A percentile compares a stretch with the other conserved stretches of the same genome.
Evolutionary conservation across 768 basidiomycete genomes (phyloP).

Genomic region (Mycena haematopus): DNA sequence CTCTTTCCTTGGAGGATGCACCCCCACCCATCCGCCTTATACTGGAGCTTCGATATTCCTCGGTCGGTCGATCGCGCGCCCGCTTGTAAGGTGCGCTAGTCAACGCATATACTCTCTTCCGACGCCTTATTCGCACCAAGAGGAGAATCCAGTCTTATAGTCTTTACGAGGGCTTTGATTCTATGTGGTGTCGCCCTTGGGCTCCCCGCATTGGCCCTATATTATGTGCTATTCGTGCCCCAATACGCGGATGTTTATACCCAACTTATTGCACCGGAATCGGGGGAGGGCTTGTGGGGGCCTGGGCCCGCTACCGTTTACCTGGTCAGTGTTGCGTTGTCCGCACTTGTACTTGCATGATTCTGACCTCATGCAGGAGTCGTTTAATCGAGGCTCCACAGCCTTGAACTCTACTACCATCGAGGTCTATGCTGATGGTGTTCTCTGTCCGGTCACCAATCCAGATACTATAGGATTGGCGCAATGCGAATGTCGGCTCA

Average conservation of each 20-base stretch:
- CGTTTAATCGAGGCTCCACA: too few species aligned
- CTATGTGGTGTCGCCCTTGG: neutral
- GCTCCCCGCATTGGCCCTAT: neutral
- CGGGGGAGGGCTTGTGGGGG: too few species aligned
- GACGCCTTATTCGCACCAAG: neutral
- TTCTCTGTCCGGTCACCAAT: too few species aligned
- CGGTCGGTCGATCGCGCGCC: neutral
- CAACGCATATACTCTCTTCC: too few species aligned
- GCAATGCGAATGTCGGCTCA: too few species aligned
- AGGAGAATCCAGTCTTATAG: neutral
- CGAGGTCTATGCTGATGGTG: too few species aligned
- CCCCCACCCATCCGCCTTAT: neutral
- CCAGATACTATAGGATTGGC: too few species aligned
- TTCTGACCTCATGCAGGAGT: too few species aligned
- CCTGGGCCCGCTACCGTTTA: too few species aligned
- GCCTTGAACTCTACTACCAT: too few species aligned
- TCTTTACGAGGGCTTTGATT: neutral
- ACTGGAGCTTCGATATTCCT: neutral
- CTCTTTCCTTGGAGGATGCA: neutral
- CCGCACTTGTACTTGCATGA: too few species aligned
- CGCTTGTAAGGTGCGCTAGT: neutral
- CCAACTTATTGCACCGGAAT: neutral
- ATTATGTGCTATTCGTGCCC: neutral
- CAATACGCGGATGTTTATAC: neutral
- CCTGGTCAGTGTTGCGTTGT: too few species aligned